Conservation (phyloP, 2,329 filamentous ascomycete species). For the Beauveria caledonica region DNA sequence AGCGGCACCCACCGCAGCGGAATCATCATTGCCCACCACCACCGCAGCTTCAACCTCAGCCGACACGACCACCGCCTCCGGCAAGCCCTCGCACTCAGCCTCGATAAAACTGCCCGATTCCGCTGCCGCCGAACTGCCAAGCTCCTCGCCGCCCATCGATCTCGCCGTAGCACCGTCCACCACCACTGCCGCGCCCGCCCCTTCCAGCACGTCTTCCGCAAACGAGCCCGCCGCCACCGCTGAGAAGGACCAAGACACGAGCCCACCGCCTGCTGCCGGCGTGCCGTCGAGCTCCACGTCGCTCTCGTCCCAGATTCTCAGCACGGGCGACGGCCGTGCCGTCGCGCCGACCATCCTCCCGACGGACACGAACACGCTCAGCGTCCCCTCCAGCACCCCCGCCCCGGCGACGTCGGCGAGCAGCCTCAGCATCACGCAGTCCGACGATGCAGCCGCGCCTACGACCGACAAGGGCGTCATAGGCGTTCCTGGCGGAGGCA, state of each 20-base stretch:
- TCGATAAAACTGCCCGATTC: not conserved
- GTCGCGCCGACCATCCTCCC: not conserved
- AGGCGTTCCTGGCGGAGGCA: not conserved
- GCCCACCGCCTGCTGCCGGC: not conserved
- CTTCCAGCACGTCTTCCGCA: not conserved
- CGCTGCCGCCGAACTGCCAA: not conserved
- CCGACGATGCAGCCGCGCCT: not conserved
- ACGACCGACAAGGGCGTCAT: not conserved
- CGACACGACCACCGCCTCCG: not conserved
- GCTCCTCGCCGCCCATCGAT: not conserved
- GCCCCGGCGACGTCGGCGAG: not conserved
- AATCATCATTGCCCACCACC: not conserved
- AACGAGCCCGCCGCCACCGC: not conserved
- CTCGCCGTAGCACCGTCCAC: not conserved
- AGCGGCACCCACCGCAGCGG: not conserved
- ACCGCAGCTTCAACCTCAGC: not conserved
- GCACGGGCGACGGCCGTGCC: not conserved
- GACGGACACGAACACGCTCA: not conserved
- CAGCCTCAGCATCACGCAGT: not conserved
- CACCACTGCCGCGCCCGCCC: not conserved
- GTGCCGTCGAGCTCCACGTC: not conserved
- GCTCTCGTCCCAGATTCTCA: not conserved
- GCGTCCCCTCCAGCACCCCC: not conserved
- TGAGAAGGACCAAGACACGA: not conserved
- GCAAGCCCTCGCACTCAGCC: not conserved